A percentile compares a stretch with the other conserved stretches of the same genome.
Conservation (phyloP, 768 basidiomycete genomes). For the Hericium alpestre region DNA sequence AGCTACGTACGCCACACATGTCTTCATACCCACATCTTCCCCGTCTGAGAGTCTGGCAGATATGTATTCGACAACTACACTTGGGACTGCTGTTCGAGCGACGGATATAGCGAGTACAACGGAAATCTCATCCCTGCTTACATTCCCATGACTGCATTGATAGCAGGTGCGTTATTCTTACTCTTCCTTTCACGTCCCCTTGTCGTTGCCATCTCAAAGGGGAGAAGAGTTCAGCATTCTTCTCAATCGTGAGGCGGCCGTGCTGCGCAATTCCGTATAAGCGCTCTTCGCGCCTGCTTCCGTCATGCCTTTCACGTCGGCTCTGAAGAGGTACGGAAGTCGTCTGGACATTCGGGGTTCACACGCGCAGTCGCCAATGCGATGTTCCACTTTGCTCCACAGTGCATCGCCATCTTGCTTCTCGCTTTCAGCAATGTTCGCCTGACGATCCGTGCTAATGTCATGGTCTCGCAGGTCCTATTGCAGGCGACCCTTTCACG, state of each 20-base stretch:
- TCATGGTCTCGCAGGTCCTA: conserved; percentile 21
- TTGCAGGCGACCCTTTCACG: conserved; percentile 31
- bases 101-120: conserved; percentile 33
- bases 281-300: no score
- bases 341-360: not conserved
- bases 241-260: no score
- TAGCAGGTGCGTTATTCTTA: conserved; percentile 29
- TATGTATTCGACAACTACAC: conserved; percentile 48
- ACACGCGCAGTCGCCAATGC: not conserved
- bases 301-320: no score
- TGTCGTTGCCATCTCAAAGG: not conserved
- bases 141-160: conserved; percentile 41
- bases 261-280: no score
- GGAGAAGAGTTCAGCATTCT: no score
- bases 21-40: not conserved
- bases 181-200: not conserved
- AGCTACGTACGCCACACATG: conserved; percentile 33
- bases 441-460: not conserved
- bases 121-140: conserved; percentile 39
- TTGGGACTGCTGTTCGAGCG: conserved; percentile 32
- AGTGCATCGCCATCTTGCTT: not conserved
- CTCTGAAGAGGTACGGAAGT: no score
- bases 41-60: conserved; percentile 11
- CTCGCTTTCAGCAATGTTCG: not conserved
- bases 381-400: not conserved